A percentile compares a stretch with the other conserved stretches of the same genome.
Evolutionary conservation across 78 protist genomes (phyloP).

Genomic region (Tieghemostelium lacteum): DNA sequence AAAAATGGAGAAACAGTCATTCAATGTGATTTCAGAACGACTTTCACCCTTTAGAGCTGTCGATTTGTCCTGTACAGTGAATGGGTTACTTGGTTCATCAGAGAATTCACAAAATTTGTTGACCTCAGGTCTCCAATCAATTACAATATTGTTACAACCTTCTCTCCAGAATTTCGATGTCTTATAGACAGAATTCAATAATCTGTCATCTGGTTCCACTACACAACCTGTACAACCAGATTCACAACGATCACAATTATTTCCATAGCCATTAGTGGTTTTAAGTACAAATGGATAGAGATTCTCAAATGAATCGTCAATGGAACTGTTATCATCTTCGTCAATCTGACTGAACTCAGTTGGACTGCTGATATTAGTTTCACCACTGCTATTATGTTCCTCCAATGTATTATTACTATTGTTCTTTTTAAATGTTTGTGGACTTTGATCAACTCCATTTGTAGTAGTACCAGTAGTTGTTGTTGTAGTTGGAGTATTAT

Average conservation of each 20-base stretch:
- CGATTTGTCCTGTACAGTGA: slow-evolving; percentile 18
- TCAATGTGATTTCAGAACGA: slow-evolving; percentile 31
- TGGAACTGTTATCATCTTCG: slow-evolving; percentile 59
- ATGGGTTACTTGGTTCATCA: slow-evolving; percentile 23
- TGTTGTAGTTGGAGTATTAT: background rate
- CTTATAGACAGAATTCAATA: slow-evolving; percentile 17
- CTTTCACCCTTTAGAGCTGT: slow-evolving; percentile 7
- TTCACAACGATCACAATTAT: slow-evolving; percentile 61
- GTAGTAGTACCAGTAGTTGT: background rate
- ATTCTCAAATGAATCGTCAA: slow-evolving; percentile 25
- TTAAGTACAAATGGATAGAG: slow-evolving; percentile 58
- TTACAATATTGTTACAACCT: slow-evolving; percentile 41
- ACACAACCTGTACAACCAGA: slow-evolving; percentile 44
- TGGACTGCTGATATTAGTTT: slow-evolving; percentile 18
- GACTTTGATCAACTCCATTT: background rate
- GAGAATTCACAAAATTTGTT: slow-evolving; percentile 14
- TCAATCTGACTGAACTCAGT: slow-evolving; percentile 48
- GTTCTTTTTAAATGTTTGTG: background rate
- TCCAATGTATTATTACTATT: background rate
- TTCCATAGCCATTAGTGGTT: slow-evolving; percentile 67
- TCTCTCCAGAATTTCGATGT: slow-evolving; percentile 68
- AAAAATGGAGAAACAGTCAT: slow-evolving; percentile 65
- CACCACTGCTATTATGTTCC: background rate
- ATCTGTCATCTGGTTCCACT: slow-evolving; percentile 16
- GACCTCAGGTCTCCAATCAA: slow-evolving; percentile 76